Base-by-base conservation (phyloP, 768 basidiomycete species). In the Termitomyces sp. region DNA sequence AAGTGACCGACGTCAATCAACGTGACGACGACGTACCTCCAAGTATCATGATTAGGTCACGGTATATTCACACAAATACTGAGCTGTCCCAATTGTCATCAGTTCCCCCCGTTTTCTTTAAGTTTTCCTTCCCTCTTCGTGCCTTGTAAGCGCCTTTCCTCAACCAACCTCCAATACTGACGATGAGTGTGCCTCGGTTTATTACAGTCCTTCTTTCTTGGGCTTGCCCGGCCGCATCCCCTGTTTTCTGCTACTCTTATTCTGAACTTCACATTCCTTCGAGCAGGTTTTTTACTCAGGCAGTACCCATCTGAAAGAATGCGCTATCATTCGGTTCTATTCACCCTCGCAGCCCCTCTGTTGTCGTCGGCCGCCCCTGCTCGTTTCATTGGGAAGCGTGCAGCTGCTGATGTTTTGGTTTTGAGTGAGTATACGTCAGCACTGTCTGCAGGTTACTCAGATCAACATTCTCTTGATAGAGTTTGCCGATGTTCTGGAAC, bases 151-250 rank as follows among this genome's bases (percentile, higher is more conserved):
- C 70, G n/a, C 53, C 54, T 54, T 41, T 56, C 44, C n/a, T 16
- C 26, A 51, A 52, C 15, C 4, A 51, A 24, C 36, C 9, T 26
- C 29, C 26, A 10, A 18, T 31, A 34, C 59, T 65, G 29, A 62
- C 56, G 20, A 44, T 22, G 51, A 47, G 31, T 41, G 51, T 60
- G 51, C 26, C 39, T 54, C 50, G 6, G 4, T 44, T 16, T 15
- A 6, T 60, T 62, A 28, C 52, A 74, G 73, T 68, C 74, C 70
- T 75, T 77, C 75, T 71, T 82, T 76, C 37, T 74, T 78, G 81
- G 86, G 85, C 79, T 75, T 82, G 86, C 86, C 85, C 75, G 84
- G 86, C 78, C 73, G 87, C 86, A 78, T 81, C 82, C 76, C 81
- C 75, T 80, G 73, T 60, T 72, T 69, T 68, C 65, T 72, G 69